Base-by-base conservation (phyloP, 2,329 filamentous ascomycete species). In the Colletotrichum acutatum region DNA sequence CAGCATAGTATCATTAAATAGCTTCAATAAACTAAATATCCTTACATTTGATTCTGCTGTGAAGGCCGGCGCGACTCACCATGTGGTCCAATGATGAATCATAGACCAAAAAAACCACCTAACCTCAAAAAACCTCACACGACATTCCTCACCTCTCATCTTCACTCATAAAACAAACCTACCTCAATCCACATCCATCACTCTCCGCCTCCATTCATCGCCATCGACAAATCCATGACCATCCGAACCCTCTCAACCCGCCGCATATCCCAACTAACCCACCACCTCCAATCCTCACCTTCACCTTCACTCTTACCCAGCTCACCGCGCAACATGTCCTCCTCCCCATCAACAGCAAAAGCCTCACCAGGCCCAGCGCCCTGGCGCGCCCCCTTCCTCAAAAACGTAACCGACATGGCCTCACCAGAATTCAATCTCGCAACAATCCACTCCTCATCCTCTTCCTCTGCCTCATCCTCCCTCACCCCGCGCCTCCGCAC, bases 401-500 rank as follows among this genome's bases (percentile, higher is more conserved):
- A 85, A n/a, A 87, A 91, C 76, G 73, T 90, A 57, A 74, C 83
- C 60, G 78, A 80, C 63, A 86, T 90, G 84, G 75, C 82, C 53
- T 78, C 83, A n/a, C 85, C 88, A 7, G 83, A 83, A 65, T 89
- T 90, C 78, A 82, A 82, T 26, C 84, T 91, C 62, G 84, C 84
- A 78, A 89, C 88, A 2, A 78, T 90, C 19, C 88, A 87, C 74
- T 78, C 81, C 26, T n/a, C 65, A 1, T 5, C 59, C 16, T 28
- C 68, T n/a, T 16, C 32, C 14, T 7, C 28, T 0, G 24, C n/a
- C 26, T 42, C 34, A 16, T 37, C 37, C 34, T 19, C 22, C 9
- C 75, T 78, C 28, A 74, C 79, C 0, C 61, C 67, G 9, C 89
- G 94, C 66, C 92, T 90, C 9, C 90, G 95, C 66, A 95, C 91